Conservation (phyloP, 2,329 filamentous ascomycete species). For the Chaetothyriales sp. region DNA sequence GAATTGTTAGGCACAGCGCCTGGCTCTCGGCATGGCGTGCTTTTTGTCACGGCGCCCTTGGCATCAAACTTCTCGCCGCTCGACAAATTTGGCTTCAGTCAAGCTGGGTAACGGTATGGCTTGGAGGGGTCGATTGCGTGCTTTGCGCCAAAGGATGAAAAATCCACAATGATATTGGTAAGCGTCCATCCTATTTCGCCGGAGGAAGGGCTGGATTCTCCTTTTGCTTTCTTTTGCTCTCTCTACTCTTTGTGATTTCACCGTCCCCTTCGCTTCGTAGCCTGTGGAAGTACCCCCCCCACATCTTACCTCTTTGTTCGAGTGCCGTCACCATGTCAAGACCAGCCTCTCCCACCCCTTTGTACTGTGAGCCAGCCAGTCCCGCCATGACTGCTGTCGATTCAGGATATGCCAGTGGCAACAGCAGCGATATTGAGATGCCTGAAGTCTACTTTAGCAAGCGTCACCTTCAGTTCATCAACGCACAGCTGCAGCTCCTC, state of each 20-base stretch:
- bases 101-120: not conserved
- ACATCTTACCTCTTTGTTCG: not conserved
- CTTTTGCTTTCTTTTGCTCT: not conserved
- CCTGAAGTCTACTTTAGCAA: conserved; percentile 75
- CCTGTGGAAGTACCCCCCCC: not conserved
- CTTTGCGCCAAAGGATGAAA: not conserved
- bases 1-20: not conserved
- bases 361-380: not conserved
- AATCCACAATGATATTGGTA: not conserved
- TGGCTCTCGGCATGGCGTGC: not conserved
- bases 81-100: not conserved
- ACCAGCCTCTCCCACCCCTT: not conserved
- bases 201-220: not conserved
- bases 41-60: not conserved
- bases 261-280: not conserved
- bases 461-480: conserved; percentile 79
- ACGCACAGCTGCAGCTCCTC: conserved; percentile 75
- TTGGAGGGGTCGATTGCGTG: not conserved
- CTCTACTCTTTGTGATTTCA: not conserved
- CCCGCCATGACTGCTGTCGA: conserved; percentile 31
- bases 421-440: conserved; percentile 48
- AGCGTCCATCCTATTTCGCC: not conserved
- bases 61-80: not conserved
- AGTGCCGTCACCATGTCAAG: not conserved
- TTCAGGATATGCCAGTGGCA: conserved; percentile 71